phyloP scores from a whole-genome alignment of 1,284 basidiomycete genomes.

The Puccinia hordei region DNA sequence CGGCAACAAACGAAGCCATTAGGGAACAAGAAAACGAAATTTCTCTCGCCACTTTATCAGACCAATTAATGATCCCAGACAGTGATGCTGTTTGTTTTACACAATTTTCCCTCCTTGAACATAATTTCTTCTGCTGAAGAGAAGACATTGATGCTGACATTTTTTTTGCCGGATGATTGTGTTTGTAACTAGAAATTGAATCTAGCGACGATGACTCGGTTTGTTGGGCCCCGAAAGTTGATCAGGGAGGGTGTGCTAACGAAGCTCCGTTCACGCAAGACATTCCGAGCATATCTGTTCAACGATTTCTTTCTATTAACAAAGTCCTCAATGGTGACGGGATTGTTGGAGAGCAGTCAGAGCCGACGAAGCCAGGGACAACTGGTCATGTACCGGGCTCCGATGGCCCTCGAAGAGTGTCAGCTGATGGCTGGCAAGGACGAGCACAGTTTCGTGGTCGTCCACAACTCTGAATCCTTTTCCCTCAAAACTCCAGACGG shows the following conservation, averaged over 20 bases:
- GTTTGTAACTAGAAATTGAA: conserved; percentile 28
- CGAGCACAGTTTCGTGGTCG: conserved; percentile 1
- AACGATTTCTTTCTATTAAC: conserved; percentile 48
- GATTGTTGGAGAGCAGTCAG: conserved; percentile 10
- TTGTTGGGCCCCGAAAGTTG: conserved; percentile 26
- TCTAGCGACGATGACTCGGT: conserved; percentile 27
- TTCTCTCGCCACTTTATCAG: conserved; percentile 4
- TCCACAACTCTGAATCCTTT: conserved; percentile 27
- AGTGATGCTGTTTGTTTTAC: conserved; percentile 34
- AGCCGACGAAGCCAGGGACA: background rate
- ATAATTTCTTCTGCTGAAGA: background rate
- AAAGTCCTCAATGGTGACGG: background rate
- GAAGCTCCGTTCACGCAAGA: conserved; percentile 37
- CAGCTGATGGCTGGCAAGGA: conserved; percentile 23
- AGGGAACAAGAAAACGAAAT: conserved; percentile 36
- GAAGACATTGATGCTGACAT: background rate
- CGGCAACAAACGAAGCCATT: conserved; percentile 41
- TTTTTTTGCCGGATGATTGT: background rate
- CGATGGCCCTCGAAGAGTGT: conserved; percentile 47
- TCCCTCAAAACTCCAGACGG: conserved; percentile 35
- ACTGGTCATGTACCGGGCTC: conserved; percentile 40
- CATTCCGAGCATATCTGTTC: conserved; percentile 37
- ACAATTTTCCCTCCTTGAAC: background rate
- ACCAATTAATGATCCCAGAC: conserved; percentile 39
- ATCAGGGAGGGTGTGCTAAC: conserved; percentile 34